These are phyloP conservation scores for Ascochyta viciae-villosae DNA, from an alignment of 2,329 filamentous ascomycete genomes.

Conservation along the genomic window DNA sequence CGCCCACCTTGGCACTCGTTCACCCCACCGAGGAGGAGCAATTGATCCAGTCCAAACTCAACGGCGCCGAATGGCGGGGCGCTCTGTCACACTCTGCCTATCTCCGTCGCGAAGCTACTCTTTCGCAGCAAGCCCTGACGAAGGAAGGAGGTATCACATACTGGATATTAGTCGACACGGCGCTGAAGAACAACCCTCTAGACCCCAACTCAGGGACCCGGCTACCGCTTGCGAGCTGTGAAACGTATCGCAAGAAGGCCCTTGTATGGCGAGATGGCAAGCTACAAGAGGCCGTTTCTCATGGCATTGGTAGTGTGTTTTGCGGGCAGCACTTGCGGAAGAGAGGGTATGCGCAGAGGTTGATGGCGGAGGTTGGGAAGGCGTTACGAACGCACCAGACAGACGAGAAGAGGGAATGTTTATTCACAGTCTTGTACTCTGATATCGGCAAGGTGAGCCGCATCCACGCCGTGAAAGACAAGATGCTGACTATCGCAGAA, in stretches of 20 bases:
- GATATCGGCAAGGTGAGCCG: conserved; percentile 72
- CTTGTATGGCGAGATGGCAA: conserved; percentile 55
- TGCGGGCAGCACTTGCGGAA: conserved; percentile 71
- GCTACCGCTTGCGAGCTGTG: conserved; percentile 64
- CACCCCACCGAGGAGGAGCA: conserved; percentile 63
- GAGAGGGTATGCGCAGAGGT: conserved; percentile 77
- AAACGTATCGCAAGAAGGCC: conserved; percentile 60
- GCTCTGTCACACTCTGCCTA: conserved; percentile 63
- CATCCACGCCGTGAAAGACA: conserved; percentile 61
- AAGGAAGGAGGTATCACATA: conserved; percentile 63
- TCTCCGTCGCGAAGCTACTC: conserved; percentile 62
- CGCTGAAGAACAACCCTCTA: conserved; percentile 40
- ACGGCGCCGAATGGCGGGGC: conserved; percentile 65
- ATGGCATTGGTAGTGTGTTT: conserved; percentile 84
- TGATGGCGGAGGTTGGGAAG: conserved; percentile 74
- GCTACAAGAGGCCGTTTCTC: conserved; percentile 65
- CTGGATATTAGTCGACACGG: conserved; percentile 65
- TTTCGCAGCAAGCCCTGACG: conserved; percentile 60
- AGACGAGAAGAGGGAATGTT: conserved; percentile 47
- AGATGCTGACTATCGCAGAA: conserved; percentile 74
- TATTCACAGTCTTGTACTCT: conserved; percentile 84
- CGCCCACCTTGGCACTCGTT: conserved; percentile 60
- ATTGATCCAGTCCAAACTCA: conserved; percentile 59
- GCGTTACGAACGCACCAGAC: conserved; percentile 61
- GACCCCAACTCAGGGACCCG: conserved; percentile 48